Conservation (phyloP, 176 grass and related monocot genomes). For the Guadua angustifolia region DNA sequence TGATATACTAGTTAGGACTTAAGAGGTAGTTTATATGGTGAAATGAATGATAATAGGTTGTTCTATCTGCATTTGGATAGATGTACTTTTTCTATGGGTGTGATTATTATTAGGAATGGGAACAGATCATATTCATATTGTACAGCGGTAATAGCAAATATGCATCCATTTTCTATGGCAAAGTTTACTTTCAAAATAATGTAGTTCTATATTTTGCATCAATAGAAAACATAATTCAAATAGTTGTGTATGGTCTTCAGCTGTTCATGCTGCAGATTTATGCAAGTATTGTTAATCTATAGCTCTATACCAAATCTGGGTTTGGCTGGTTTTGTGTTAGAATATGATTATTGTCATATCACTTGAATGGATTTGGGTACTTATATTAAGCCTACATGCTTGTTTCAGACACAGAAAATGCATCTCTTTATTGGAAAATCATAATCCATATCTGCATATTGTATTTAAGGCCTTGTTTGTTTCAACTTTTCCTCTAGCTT, state of each 20-base stretch:
- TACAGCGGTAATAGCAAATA: background rate
- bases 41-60: background rate
- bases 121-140: background rate
- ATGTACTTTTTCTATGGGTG: background rate
- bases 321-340: conserved; percentile 1
- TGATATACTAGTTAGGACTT: background rate
- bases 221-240: background rate
- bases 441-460: background rate
- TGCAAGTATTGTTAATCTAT: background rate
- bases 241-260: background rate
- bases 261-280: background rate
- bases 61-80: background rate
- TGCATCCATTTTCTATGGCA: background rate
- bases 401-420: background rate
- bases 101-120: background rate
- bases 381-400: conserved; percentile 2
- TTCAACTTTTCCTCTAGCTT: too few species aligned
- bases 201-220: background rate
- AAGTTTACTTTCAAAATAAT: background rate
- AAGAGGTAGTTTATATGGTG: background rate
- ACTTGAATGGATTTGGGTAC: background rate
- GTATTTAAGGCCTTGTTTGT: background rate
- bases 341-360: conserved; percentile 3
- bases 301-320: background rate
- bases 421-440: background rate